A percentile compares a stretch with the other conserved stretches of the same genome.
phyloP scores from a whole-genome alignment of 441 rosid genomes.

The Mallotus repandus region DNA sequence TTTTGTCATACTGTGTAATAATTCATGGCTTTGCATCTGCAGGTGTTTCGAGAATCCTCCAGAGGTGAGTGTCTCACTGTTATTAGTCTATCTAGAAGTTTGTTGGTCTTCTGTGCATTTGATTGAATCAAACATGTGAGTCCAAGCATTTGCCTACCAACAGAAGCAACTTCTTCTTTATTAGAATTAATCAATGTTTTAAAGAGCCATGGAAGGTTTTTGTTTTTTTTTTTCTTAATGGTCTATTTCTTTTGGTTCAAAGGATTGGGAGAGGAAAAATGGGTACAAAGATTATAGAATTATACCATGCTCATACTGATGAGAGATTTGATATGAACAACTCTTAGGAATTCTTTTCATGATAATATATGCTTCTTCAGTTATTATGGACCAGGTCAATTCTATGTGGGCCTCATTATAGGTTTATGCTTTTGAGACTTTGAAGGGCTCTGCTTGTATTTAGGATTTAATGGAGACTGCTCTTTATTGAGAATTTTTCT shows the following conservation, averaged over 20 bases:
- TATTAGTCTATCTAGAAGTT: slow-evolving; percentile 11
- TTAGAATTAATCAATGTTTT: background rate
- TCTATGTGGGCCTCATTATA: background rate
- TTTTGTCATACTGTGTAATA: slow-evolving; percentile 12
- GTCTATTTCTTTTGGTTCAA: background rate
- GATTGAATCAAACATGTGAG: slow-evolving; percentile 9
- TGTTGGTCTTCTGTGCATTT: slow-evolving; percentile 1
- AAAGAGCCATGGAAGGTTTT: background rate
- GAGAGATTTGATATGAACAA: background rate
- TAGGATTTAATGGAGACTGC: background rate
- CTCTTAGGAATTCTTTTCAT: background rate
- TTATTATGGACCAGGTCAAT: background rate
- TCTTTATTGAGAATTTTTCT: background rate
- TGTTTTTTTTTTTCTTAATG: background rate
- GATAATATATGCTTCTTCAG: background rate
- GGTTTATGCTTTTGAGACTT: background rate
- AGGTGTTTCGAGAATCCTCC: slow-evolving; percentile 80
- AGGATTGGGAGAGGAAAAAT: background rate
- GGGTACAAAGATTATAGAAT: background rate
- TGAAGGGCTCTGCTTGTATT: background rate
- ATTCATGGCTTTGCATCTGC: slow-evolving; percentile 31
- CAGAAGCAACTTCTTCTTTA: background rate
- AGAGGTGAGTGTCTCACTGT: slow-evolving; percentile 49
- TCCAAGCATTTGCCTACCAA: background rate
- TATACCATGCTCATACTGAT: background rate